A percentile compares a stretch with the other conserved stretches of the same genome.
These are phyloP conservation scores for Leccinum subgranulosum DNA, from an alignment of 768 basidiomycete species.

Conservation along the genomic window DNA sequence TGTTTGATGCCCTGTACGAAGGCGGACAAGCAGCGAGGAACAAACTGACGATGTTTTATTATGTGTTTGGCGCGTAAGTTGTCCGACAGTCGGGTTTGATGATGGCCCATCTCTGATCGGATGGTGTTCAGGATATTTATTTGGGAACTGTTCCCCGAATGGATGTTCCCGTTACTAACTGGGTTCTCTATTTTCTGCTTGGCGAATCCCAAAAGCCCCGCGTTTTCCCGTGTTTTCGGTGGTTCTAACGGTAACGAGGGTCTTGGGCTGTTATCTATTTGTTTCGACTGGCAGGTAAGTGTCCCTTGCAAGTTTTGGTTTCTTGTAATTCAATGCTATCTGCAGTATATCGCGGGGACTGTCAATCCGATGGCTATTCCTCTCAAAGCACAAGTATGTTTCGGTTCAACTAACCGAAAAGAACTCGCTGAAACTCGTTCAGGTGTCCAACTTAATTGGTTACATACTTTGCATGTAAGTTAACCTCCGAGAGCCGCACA, in stretches of 20 bases:
- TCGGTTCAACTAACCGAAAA: neutral
- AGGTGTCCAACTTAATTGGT: slow-evolving; percentile 48
- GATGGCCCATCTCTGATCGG: neutral
- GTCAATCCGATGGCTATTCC: slow-evolving; percentile 54
- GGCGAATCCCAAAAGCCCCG: slow-evolving; percentile 37
- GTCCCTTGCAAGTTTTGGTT: slow-evolving; percentile 14
- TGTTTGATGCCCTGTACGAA: slow-evolving; percentile 38
- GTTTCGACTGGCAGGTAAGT: slow-evolving; percentile 54
- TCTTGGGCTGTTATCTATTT: slow-evolving; percentile 55
- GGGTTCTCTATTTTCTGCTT: slow-evolving; percentile 65
- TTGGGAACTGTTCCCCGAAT: slow-evolving; percentile 26
- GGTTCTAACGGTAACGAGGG: slow-evolving; percentile 68
- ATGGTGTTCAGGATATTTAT: slow-evolving; percentile 32
- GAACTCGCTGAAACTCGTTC: neutral
- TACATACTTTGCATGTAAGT: slow-evolving; percentile 53
- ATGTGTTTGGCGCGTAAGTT: slow-evolving; percentile 28
- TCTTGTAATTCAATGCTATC: neutral
- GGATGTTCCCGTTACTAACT: slow-evolving; percentile 56
- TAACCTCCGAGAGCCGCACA: neutral
- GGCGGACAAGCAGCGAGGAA: slow-evolving; percentile 37
- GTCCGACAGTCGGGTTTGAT: slow-evolving; percentile 4
- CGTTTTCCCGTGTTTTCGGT: slow-evolving; percentile 51
- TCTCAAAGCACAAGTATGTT: slow-evolving; percentile 44
- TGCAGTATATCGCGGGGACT: slow-evolving; percentile 27
- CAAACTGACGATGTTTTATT: slow-evolving; percentile 36